Base-by-base conservation (phyloP, 768 basidiomycete genomes). In the Leccinum fibrillosum region DNA sequence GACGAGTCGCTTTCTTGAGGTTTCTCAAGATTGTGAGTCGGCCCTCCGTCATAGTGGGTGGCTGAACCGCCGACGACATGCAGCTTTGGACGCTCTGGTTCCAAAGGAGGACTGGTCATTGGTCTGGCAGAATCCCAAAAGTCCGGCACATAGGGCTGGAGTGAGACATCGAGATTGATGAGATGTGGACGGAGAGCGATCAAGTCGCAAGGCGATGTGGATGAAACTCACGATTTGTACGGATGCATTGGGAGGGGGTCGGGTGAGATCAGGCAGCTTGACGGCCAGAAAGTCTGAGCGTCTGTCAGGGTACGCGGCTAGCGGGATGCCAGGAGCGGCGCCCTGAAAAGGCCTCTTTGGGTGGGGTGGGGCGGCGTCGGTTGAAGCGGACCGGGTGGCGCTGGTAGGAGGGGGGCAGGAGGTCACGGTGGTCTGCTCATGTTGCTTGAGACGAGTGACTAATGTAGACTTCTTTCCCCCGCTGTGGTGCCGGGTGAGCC, bases 401-500 rank as follows among this genome's bases (percentile, higher is more conserved):
- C 49, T 51, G 11, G 21, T 4, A 45, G 52, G 42, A 42, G 54
- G 58, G 30, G 56, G 17, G 9, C 62, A 32, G n/a, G 64, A 63
- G 30, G 70, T 35, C 34, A 64, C 30, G 39, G 59, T 69, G 53
- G 61, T 64, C 32, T 74, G 69, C 47, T 86, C 83, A 50, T 80
- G 74, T 64, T 83, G 76, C 60, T 80, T 76, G 51, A 89, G 74
- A 54, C 84, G 81, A 39, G 79, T 65, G 58, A 86, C 75, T 30
- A 89, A 71, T 4, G 75, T 76, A 3, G 81, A 73, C 69, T 88
- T 89, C 70, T 77, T 84, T 3, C 86, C 86, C 60, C 74, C 79
- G 25, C 86, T 88, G 30, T 48, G 37, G 28, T 12, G 6, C 23
- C 23, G 12, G 17, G 21, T 17, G 30, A 26, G 28, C 50, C n/a